phyloP scores from a whole-genome alignment of 768 basidiomycete species.

The Psilocybe tampanensis region DNA sequence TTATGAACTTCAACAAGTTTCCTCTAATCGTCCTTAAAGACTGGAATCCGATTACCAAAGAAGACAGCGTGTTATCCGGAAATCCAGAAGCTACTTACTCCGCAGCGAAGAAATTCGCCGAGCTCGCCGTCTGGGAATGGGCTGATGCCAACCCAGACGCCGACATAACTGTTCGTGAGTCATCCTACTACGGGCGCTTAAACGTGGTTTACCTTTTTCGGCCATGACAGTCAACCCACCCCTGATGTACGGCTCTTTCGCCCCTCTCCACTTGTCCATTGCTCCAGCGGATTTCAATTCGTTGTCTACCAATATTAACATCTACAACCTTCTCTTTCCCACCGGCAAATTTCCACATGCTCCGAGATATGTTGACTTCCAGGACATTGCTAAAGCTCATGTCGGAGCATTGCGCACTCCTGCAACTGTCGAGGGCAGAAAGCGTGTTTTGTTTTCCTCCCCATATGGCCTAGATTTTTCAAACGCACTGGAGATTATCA shows the following conservation, averaged over 20 bases:
- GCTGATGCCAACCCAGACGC: slow-evolving; percentile 40
- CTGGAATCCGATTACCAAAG: slow-evolving; percentile 34
- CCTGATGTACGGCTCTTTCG: slow-evolving; percentile 40
- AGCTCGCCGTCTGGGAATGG: slow-evolving; percentile 44
- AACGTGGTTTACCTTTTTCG: background rate
- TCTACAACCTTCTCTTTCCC: slow-evolving; percentile 31
- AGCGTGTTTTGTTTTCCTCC: slow-evolving; percentile 6
- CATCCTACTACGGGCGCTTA: too few relatives aligned
- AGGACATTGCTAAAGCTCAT: slow-evolving; percentile 38
- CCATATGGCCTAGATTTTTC: slow-evolving; percentile 9
- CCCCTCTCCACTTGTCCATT: slow-evolving; percentile 26
- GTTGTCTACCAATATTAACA: slow-evolving; percentile 30
- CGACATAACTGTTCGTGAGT: slow-evolving; percentile 40
- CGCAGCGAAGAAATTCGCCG: slow-evolving; percentile 40
- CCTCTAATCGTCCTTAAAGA: slow-evolving; percentile 21
- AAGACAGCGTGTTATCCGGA: slow-evolving; percentile 26
- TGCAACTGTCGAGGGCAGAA: background rate
- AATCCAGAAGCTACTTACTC: slow-evolving; percentile 28
- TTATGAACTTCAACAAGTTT: background rate
- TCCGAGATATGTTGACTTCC: slow-evolving; percentile 34
- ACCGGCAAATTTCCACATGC: slow-evolving; percentile 25
- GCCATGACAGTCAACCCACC: slow-evolving; percentile 36
- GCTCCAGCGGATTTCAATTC: slow-evolving; percentile 22
- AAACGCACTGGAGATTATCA: slow-evolving; percentile 24
- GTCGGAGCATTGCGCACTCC: slow-evolving; percentile 22